Conservation (phyloP, 1,284 basidiomycete species). For the Tremellales sp. region DNA sequence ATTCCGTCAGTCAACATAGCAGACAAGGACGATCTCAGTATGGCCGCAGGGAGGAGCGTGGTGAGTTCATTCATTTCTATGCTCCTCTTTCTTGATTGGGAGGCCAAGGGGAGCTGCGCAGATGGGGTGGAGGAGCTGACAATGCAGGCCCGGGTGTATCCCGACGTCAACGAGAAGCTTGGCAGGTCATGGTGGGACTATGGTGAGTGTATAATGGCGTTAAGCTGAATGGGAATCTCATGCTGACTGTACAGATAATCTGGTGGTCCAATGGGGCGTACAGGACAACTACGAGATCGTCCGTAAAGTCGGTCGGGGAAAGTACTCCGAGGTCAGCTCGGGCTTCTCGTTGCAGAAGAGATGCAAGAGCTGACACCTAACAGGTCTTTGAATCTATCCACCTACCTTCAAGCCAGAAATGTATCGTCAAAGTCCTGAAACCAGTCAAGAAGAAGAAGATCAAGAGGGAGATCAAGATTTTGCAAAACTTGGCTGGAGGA, state of each 20-base stretch:
- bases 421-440: slow-evolving; percentile 98
- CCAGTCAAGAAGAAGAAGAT: slow-evolving; percentile 99
- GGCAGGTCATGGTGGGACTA: slow-evolving; percentile 61
- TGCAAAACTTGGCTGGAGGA: slow-evolving; percentile 94
- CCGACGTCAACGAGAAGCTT: slow-evolving; percentile 57
- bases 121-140: too few species aligned
- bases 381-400: slow-evolving; percentile 97
- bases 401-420: slow-evolving; percentile 87
- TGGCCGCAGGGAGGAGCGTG: too few species aligned
- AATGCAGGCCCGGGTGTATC: slow-evolving; percentile 54
- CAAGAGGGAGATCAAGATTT: slow-evolving; percentile 98
- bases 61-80: too few species aligned
- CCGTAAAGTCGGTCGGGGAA: slow-evolving; percentile 91
- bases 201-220: slow-evolving; percentile 52
- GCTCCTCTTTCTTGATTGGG: too few species aligned
- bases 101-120: too few species aligned
- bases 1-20: too few species aligned
- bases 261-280: slow-evolving; percentile 88
- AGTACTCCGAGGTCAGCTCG: slow-evolving; percentile 78
- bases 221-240: neutral
- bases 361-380: neutral
- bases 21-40: too few species aligned
- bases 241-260: slow-evolving; percentile 60
- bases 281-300: slow-evolving; percentile 99
- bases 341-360: neutral